These are phyloP conservation scores for Fusarium sp. DNA, from an alignment of 2,329 filamentous ascomycete genomes.

Conservation along the genomic window DNA sequence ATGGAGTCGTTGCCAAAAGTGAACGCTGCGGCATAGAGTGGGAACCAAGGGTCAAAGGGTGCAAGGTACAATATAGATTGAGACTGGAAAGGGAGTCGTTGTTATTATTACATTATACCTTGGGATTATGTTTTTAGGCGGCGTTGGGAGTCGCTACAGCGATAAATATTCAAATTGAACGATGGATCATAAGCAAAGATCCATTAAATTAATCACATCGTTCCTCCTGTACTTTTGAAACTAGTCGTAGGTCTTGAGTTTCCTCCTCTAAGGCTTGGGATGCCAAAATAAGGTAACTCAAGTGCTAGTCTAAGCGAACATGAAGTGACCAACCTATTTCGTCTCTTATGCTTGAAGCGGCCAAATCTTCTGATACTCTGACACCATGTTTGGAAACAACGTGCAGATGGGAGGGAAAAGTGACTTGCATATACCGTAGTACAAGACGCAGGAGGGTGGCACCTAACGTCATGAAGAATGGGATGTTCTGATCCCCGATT, in stretches of 20 bases:
- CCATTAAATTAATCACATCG: background rate
- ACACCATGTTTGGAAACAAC: background rate
- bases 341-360: background rate
- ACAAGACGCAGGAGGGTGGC: slow-evolving; percentile 10
- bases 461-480: slow-evolving; percentile 9
- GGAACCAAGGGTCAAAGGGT: background rate
- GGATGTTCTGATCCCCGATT: background rate
- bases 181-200: slow-evolving; percentile 3
- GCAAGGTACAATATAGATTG: background rate
- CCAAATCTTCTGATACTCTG: background rate
- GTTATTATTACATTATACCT: background rate
- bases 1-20: slow-evolving; percentile 73
- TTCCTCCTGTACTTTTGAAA: background rate
- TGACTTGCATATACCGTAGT: slow-evolving; percentile 20
- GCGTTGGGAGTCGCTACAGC: background rate
- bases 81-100: background rate
- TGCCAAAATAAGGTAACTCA: background rate
- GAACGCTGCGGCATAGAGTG: slow-evolving; percentile 5
- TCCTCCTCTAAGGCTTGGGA: background rate
- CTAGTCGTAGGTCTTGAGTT: background rate
- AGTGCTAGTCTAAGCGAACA: background rate
- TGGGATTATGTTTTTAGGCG: background rate
- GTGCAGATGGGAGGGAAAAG: slow-evolving; percentile 7
- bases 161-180: background rate
- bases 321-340: background rate